Conservation (phyloP, 2,329 filamentous ascomycete species). For the Teratosphaeria viscida region DNA sequence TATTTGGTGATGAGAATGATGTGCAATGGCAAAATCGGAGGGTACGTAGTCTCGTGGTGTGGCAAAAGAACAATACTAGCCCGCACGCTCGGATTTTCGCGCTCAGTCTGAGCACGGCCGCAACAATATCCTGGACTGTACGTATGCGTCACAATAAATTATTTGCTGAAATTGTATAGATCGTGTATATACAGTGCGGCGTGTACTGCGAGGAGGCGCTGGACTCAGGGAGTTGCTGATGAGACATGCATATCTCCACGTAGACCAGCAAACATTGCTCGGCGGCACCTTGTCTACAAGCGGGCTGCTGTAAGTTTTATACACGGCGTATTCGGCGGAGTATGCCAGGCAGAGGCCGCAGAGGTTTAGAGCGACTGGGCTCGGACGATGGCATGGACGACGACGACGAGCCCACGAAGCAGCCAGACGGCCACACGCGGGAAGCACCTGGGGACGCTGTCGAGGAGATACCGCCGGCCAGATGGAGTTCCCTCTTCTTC, state of each 20-base stretch:
- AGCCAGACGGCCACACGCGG: neutral
- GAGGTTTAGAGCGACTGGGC: neutral
- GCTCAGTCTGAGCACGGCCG: neutral
- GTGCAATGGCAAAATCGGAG: neutral
- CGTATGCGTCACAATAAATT: neutral
- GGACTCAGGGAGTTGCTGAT: neutral
- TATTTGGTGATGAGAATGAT: neutral
- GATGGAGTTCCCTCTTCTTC: conserved; percentile 53
- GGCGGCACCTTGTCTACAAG: neutral
- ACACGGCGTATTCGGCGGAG: neutral
- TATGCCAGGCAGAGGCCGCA: neutral
- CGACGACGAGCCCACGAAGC: neutral
- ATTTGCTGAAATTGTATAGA: neutral
- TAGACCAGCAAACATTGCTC: neutral
- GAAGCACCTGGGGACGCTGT: neutral
- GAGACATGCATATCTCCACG: neutral
- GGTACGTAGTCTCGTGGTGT: neutral
- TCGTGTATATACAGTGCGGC: neutral
- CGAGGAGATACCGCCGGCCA: conserved; percentile 9
- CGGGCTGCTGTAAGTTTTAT: too few relatives aligned
- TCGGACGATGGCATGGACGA: neutral
- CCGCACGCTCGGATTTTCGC: conserved; percentile 14
- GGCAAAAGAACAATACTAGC: conserved; percentile 23
- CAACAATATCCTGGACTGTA: neutral
- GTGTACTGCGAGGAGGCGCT: neutral